phyloP scores from a whole-genome alignment of 2,329 filamentous ascomycete genomes.

The Periglandula ipomoeae region DNA sequence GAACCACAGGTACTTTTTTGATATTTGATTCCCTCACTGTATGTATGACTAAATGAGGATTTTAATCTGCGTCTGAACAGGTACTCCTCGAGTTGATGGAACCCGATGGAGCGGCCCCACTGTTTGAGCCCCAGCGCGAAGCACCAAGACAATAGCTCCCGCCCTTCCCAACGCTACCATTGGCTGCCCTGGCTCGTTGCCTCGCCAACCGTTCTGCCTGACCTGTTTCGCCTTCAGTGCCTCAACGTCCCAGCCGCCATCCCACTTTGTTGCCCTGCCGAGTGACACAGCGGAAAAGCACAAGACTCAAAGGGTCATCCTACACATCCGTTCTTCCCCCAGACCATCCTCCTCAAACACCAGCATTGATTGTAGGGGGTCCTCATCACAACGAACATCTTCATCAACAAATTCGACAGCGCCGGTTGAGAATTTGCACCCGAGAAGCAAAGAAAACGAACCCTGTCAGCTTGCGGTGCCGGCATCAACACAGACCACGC shows the following conservation, averaged over 20 bases:
- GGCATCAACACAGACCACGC: slow-evolving; percentile 3
- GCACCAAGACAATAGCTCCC: neutral
- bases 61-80: too few species aligned
- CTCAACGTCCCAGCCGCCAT: slow-evolving; percentile 8
- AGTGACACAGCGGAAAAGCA: slow-evolving; percentile 1
- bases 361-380: neutral
- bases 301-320: slow-evolving; percentile 2
- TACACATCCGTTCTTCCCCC: neutral
- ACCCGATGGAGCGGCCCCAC: neutral
- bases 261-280: slow-evolving; percentile 11
- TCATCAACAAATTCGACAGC: neutral
- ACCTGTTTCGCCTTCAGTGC: slow-evolving; percentile 11
- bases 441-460: neutral
- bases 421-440: neutral
- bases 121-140: neutral
- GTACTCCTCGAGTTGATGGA: too few species aligned
- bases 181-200: slow-evolving; percentile 17
- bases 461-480: neutral
- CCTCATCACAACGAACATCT: slow-evolving; percentile 1
- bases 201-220: slow-evolving; percentile 25
- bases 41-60: too few species aligned
- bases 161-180: neutral
- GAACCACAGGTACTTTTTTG: too few species aligned
- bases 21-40: too few species aligned
- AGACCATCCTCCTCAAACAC: neutral